Base-by-base conservation (phyloP, 208 protist genomes). In the Polymyxa betae region DNA sequence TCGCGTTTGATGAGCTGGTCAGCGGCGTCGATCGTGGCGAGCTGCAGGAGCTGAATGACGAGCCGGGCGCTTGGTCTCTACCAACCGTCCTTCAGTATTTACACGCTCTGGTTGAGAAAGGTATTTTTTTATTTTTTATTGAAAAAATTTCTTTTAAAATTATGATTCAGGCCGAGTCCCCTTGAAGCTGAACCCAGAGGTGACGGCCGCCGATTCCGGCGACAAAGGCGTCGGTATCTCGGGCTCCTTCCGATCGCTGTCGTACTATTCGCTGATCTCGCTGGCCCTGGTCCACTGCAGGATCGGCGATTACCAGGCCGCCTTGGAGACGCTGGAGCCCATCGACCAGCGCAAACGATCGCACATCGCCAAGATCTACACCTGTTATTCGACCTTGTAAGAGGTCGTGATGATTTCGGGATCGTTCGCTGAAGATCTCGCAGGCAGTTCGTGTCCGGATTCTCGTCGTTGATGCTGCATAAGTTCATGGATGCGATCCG, bases 171-270 rank as follows among this genome's bases (percentile, higher is more conserved):
- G 72, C n/a, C 72, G 72, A 35, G 5, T 82, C 10, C 72, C 72
- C 5, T 82, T 82, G n/a, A 5, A 82, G 40, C 72, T 82, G 72
- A 82, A 82, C n/a, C 72, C 72, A 5, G 72, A 35, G 5, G 72
- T 82, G n/a, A 16, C 5, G 5, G 35, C 72, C n/a, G 35, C 72
- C 40, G 72, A 82, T 43, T 35, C 72, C 35, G 72, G 72, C 35
- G 72, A 82, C n/a, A 82, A 35, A 45, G 72, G 72, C n/a, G n/a
- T 82, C n/a, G 72, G 72, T n/a, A 82, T 82, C 35, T 5, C 72
- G 16, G 40, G 5, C 5, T 82, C 72, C 5, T 38, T n/a, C 35
- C 72, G 72, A 43, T 38, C 72, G 5, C 16, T 82, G n/a, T 5
- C 72, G 35, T 43, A 82, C 35, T 35, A 45, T n/a, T 5, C 72